Base-by-base conservation (phyloP, 306 rosid genomes). In the Prunus davidiana region DNA sequence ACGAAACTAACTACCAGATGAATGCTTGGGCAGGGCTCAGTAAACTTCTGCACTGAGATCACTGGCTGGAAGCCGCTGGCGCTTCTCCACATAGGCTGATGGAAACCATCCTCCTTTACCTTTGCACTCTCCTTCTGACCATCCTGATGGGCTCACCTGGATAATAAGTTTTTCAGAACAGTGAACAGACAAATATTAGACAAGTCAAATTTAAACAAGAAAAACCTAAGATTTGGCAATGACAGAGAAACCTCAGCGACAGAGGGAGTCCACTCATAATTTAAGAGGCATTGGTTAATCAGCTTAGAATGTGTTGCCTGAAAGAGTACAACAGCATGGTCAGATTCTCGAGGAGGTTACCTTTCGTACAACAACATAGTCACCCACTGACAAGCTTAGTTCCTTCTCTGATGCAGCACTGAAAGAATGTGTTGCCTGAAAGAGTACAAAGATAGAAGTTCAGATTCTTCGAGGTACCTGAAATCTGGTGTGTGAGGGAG, bases 71-170 rank as follows among this genome's bases (percentile, higher is more conserved):
- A 92, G 55, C 73, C 92, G 81, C 80, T 92, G 97, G 60, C 97
- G 90, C 88, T 86, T 95, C 91, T 91, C 97, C 52, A 92, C 96
- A 51, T 77, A 89, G 45, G 83, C 81, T 19, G 97, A 88, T 69
- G 99, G 98, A 86, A 95, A 95, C 99, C 99, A 95, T 67, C 99
- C 99, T 9, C 88, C 92, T 70, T 74, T 84, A 27, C 99, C 97
- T 43, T 86, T 90, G 87, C 93, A 92, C 85, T 95, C 97, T 71
- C 99, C 99, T 88, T 95, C 99, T 46, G 99, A 87, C 99, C 99
- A 95, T 58, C 99, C 99, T 56, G 97, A 60, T 63, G 85, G 67
- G 67, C 70, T 92, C 82, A 91, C 92, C 98, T 95, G 90, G 2
- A 63, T 45, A 72, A 79, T 5, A 79, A 13, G n/a, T 38, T 50